Evolutionary conservation across 495 filamentous ascomycete species (phyloP).

Genomic region (Penicillium daleae): DNA sequence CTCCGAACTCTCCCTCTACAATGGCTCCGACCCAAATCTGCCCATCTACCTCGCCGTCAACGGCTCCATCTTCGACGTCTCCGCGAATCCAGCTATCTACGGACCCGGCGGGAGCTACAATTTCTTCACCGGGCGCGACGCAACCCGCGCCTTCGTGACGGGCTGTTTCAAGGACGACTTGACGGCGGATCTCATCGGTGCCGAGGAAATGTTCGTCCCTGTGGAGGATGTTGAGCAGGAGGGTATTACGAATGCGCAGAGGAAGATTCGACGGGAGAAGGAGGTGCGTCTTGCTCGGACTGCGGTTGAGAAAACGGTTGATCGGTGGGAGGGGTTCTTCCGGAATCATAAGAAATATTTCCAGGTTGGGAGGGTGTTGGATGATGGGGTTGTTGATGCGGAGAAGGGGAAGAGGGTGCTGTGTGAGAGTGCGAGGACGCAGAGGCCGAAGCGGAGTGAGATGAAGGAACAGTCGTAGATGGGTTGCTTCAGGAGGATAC

Average conservation of each 20-base stretch:
- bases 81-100: slow-evolving; percentile 72
- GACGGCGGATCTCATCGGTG: slow-evolving; percentile 79
- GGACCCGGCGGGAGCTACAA: slow-evolving; percentile 88
- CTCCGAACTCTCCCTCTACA: slow-evolving; percentile 69
- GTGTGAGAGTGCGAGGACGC: slow-evolving; percentile 50
- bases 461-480: slow-evolving; percentile 12
- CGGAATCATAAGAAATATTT: slow-evolving; percentile 73
- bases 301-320: slow-evolving; percentile 48
- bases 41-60: slow-evolving; percentile 95
- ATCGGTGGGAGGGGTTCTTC: slow-evolving; percentile 68
- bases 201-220: slow-evolving; percentile 87
- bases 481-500: neutral
- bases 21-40: slow-evolving; percentile 72
- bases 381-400: slow-evolving; percentile 31
- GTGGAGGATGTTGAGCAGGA: slow-evolving; percentile 63
- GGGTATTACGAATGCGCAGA: slow-evolving; percentile 54
- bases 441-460: slow-evolving; percentile 45
- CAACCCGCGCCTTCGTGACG: slow-evolving; percentile 91
- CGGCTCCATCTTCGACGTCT: slow-evolving; percentile 93
- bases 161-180: slow-evolving; percentile 89
- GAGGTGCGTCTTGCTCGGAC: slow-evolving; percentile 50
- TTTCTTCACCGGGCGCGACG: slow-evolving; percentile 86
- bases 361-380: slow-evolving; percentile 66
- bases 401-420: slow-evolving; percentile 46
- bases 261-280: slow-evolving; percentile 56